Evolutionary conservation across 2,329 filamentous ascomycete species (phyloP).

Genomic region (Periglandula ipomoeae): DNA sequence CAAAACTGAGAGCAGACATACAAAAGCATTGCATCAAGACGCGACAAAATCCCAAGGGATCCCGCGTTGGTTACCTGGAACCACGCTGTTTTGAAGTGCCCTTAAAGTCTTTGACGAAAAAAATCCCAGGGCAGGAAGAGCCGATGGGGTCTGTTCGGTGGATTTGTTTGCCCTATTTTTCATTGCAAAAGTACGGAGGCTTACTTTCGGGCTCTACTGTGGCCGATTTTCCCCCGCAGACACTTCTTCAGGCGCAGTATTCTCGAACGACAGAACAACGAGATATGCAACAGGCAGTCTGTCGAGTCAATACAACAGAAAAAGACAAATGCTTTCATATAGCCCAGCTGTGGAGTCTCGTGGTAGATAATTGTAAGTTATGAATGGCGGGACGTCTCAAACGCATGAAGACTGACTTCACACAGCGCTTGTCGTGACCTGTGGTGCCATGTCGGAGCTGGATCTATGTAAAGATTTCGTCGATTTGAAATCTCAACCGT

Average conservation of each 20-base stretch:
- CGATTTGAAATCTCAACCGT: constrained; percentile 20
- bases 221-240: constrained; percentile 31
- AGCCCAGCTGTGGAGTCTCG: constrained; percentile 37
- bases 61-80: constrained; percentile 32
- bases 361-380: constrained; percentile 33
- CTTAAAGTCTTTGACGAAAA: constrained; percentile 17
- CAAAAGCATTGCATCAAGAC: constrained; percentile 28
- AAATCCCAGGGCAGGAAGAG: constrained; percentile 6
- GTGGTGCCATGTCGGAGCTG: constrained; percentile 25
- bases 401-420: background rate
- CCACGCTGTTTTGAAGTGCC: constrained; percentile 28
- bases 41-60: constrained; percentile 26
- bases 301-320: constrained; percentile 25
- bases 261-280: constrained; percentile 27
- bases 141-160: constrained; percentile 21
- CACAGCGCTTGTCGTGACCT: constrained; percentile 31
- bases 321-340: constrained; percentile 36
- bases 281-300: constrained; percentile 38
- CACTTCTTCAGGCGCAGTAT: constrained; percentile 34
- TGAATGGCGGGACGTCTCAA: background rate
- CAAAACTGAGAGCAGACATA: constrained; percentile 27
- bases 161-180: constrained; percentile 40
- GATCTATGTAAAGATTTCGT: constrained; percentile 25
- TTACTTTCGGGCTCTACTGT: constrained; percentile 21
- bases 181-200: constrained; percentile 33